Evolutionary conservation across 2,329 filamentous ascomycete genomes (phyloP).

Genomic region (Colletotrichum sp.): DNA sequence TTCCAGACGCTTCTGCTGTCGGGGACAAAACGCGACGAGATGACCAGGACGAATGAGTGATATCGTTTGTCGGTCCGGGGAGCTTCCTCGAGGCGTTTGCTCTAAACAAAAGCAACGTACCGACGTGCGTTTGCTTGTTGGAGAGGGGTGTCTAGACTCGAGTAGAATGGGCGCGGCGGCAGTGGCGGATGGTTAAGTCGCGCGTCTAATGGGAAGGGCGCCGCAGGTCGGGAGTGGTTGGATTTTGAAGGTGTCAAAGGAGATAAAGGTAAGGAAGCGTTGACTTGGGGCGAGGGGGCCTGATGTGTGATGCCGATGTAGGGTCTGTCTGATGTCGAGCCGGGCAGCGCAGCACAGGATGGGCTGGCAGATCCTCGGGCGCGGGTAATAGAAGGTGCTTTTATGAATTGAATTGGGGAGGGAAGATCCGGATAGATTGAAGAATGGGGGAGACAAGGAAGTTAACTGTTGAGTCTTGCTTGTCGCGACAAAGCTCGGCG

Average conservation of each 20-base stretch:
- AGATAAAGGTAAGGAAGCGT: conserved; percentile 22
- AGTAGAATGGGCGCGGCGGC: not conserved
- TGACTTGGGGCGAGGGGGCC: conserved; percentile 19
- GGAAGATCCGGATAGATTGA: conserved; percentile 10
- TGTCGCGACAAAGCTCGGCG: conserved; percentile 23
- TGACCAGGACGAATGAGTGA: not conserved
- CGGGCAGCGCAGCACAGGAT: conserved; percentile 19
- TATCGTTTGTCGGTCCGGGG: not conserved
- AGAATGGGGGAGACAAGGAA: conserved; percentile 21
- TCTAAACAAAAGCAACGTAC: not conserved
- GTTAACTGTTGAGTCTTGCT: conserved; percentile 21
- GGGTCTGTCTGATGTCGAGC: conserved; percentile 23
- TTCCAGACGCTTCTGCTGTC: not conserved
- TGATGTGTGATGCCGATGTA: conserved; percentile 18
- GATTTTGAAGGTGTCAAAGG: not conserved
- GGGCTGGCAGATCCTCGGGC: conserved; percentile 19
- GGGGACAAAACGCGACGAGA: not conserved
- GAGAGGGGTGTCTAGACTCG: not conserved
- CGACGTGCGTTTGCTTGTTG: not conserved
- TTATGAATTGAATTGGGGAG: conserved; percentile 21
- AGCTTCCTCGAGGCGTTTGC: not conserved
- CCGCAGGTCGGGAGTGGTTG: not conserved
- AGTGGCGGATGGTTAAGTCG: conserved; percentile 7
- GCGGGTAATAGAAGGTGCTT: conserved; percentile 20
- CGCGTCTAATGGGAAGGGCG: not conserved